Evolutionary conservation across 257 asterid species (phyloP), one percentile per base, ranked within the genome.

Genomic region (Nemophila menziesii): DNA sequence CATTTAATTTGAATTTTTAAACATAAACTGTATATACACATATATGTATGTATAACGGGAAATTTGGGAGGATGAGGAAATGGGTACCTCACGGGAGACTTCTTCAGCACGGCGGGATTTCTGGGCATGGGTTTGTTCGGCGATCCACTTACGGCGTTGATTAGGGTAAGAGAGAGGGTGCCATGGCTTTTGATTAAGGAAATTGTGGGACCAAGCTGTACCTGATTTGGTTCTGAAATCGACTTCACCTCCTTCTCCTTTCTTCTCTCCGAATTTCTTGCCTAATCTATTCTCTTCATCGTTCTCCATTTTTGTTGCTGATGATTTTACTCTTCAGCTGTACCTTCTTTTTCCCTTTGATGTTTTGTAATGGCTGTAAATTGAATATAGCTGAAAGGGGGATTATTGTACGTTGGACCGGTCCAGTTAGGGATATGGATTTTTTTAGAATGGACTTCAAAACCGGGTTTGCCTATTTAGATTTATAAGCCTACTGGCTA

Each of bases 131-230:
- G 94, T 81, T 60, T 90, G 98, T 57, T 90, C 98, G 55, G 98
- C 98, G 54, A 90, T 90, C 98, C 98, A 81, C 49, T 90, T 90
- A 51, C 98, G 95, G 58, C 98, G 96, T 66, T 90, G 98, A 56
- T 90, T 90, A 22, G 98, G 98, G 59, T 90, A 90, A 48, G 98
- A 90, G 38, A 90, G 96, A 27, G 98, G 98, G 26, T 90, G 96
- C 96, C 98, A 90, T 8, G 98, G 98, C 68, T 90, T 90, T 83
- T 90, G 98, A 62, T 90, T 90, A 45, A 90, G 85, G 74, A 58
- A 90, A 13, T 63, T 47, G 67, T 90, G 98, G 26, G 98, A 90
- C 98, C 98, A 90, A 2, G 98, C 98, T 4, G 98, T 90, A 0
- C 98, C 98, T 4, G 98, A 60, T 70, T 78, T 90, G 18, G 87